Evolutionary conservation across 495 filamentous ascomycete genomes (phyloP), one percentile per base, ranked within the genome.

Genomic region (Mytilinidion resinicola): DNA sequence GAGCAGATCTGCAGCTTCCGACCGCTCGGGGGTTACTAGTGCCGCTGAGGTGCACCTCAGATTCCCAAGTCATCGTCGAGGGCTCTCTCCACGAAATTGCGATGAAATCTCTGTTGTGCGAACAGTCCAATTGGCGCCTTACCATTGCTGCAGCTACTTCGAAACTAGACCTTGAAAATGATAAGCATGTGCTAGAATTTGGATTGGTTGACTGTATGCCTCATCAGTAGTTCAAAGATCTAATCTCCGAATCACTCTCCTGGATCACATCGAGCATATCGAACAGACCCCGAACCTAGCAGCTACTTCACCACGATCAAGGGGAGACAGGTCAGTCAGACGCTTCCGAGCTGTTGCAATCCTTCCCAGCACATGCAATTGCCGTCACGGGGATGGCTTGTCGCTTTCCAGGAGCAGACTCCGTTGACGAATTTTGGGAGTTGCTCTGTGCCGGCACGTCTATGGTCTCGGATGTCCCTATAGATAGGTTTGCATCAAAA

Each of bases 381-480:
- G 83, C 82, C n/a, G 74, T 86, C 36, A 69, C 85, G 57, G 82
- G 83, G 39, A 77, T 85, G 73, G 75, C 76, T 20, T 83, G 80
- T 58, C 77, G 80, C 30, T 81, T 86, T 59, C 82, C 84, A 12
- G 83, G 77, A 4, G 76, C 77, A 50, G 76, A 78, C 21, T 77
- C 65, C 58, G 74, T 78, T n/a, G 75, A 77, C 39, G 75, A 74
- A 48, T 75, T 87, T 51, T 87, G 83, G 82, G 67, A 84, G 36
- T 74, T 86, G 60, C 59, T 83, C 19, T 30, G 14, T 30, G 11
- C 10, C 17, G 33, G 43, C n/a, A 39, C 15, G 41, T n/a, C 37
- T 4, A 39, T 50, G 55, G 55, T 50, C 33, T n/a, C 19, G 17
- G 10, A 3, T 34, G 25, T 36, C 9, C 46, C 46, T 2, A 12